Conservation (phyloP, 1,139 yeast genomes). For the Suhomyces anneliseae region DNA sequence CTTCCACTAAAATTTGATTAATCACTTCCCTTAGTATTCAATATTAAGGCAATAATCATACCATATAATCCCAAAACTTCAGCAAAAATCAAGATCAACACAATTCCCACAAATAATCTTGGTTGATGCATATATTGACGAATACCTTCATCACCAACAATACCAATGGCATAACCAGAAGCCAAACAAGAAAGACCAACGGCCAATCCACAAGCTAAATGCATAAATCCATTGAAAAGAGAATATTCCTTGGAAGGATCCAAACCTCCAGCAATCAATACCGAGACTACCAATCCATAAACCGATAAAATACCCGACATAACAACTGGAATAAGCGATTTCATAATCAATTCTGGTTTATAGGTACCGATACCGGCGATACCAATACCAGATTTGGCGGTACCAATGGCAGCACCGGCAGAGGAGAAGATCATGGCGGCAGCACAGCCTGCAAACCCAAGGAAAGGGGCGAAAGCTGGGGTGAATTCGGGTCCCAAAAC, state of each 20-base stretch:
- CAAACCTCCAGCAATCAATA: conserved; percentile 89
- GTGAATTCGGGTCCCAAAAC: conserved; percentile 55
- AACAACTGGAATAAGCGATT: conserved; percentile 87
- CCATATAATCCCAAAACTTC: conserved; percentile 98
- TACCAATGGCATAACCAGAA: conserved; percentile 97
- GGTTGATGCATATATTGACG: conserved; percentile 97
- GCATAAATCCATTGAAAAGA: conserved; percentile 94
- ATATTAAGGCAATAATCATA: conserved; percentile 84
- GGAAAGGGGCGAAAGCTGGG: conserved; percentile 90
- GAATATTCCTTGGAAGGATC: conserved; percentile 77
- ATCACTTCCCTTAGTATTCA: conserved; percentile 78
- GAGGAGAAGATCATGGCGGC: conserved; percentile 88
- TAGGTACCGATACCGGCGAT: conserved; percentile 87
- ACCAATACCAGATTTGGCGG: conserved; percentile 98
- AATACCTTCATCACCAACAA: conserved; percentile 98
- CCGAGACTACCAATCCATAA: conserved; percentile 94
- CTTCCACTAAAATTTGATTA: not conserved
- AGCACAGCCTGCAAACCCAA: conserved; percentile 95
- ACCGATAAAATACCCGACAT: conserved; percentile 98
- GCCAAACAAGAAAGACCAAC: conserved; percentile 97
- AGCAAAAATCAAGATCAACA: conserved; percentile 93
- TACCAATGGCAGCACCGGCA: conserved; percentile 97
- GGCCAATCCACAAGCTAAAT: conserved; percentile 89
- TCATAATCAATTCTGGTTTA: conserved; percentile 81
- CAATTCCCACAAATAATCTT: conserved; percentile 90